A percentile compares a stretch with the other conserved stretches of the same genome.
These are phyloP conservation scores for Clitopilus hobsonii DNA, from an alignment of 768 basidiomycete genomes.

Conservation along the genomic window DNA sequence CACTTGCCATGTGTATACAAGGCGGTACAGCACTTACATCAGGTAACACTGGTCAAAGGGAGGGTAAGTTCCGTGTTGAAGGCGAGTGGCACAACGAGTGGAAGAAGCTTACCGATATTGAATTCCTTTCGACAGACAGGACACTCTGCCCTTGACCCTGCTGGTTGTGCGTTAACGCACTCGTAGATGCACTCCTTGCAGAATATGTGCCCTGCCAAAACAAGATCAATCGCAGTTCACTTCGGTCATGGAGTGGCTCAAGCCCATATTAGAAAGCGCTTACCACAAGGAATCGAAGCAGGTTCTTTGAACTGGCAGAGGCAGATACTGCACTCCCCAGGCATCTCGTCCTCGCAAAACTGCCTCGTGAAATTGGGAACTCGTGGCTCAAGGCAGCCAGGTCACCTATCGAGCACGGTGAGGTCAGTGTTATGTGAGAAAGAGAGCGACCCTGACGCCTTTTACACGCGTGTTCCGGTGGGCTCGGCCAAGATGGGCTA, in stretches of 20 bases:
- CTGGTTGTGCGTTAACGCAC: constrained; percentile 3
- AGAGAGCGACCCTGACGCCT: not conserved
- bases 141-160: not conserved
- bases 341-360: not conserved
- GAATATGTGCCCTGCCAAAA: constrained; percentile 5
- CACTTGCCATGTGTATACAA: not conserved
- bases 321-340: not conserved
- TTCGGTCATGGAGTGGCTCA: not conserved
- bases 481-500: not conserved
- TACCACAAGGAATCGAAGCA: constrained; percentile 6
- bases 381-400: not conserved
- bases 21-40: constrained; percentile 16
- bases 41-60: constrained; percentile 16
- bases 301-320: not conserved
- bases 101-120: not conserved
- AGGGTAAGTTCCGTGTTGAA: not conserved
- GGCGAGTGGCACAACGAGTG: not conserved
- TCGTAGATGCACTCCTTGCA: constrained; percentile 3
- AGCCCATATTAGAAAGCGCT: not conserved
- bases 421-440: not conserved
- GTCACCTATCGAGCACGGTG: not conserved
- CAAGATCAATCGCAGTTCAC: not conserved
- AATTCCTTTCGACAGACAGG: not conserved
- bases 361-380: not conserved
- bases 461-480: not conserved